Evolutionary conservation across 768 basidiomycete species (phyloP).

Genomic region (Tulasnella sp.): DNA sequence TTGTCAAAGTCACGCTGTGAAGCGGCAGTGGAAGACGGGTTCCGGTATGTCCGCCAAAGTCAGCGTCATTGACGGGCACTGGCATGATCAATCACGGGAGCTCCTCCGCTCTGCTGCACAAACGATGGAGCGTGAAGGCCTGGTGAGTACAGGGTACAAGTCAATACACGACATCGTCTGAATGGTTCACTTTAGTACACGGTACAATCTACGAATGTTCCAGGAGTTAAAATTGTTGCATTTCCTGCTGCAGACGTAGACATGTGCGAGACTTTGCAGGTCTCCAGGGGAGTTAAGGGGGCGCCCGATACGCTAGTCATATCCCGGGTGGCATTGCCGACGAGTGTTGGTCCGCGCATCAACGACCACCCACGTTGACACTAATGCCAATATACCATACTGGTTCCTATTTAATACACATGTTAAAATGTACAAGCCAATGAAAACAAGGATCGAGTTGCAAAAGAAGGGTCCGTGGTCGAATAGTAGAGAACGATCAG

Average conservation of each 20-base stretch:
- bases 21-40: neutral
- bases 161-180: neutral
- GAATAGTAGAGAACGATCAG: too few species aligned
- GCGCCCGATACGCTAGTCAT: neutral
- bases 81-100: neutral
- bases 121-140: neutral
- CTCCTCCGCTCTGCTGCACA: neutral
- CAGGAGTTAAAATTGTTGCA: neutral
- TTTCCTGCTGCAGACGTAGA: neutral
- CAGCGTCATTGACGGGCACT: neutral
- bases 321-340: neutral
- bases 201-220: neutral
- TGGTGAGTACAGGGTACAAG: neutral
- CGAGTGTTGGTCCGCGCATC: neutral
- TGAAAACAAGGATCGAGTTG: too few species aligned
- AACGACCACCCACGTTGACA: too few species aligned
- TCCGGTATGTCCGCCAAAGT: neutral
- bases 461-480: too few species aligned
- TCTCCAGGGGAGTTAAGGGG: neutral
- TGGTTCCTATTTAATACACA: too few species aligned
- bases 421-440: too few species aligned
- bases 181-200: neutral
- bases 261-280: neutral
- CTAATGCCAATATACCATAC: too few species aligned
- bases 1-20: too few species aligned